A percentile compares a stretch with the other conserved stretches of the same genome.
Evolutionary conservation across 2,329 filamentous ascomycete species (phyloP).

Genomic region (Stylonectria norvegica): DNA sequence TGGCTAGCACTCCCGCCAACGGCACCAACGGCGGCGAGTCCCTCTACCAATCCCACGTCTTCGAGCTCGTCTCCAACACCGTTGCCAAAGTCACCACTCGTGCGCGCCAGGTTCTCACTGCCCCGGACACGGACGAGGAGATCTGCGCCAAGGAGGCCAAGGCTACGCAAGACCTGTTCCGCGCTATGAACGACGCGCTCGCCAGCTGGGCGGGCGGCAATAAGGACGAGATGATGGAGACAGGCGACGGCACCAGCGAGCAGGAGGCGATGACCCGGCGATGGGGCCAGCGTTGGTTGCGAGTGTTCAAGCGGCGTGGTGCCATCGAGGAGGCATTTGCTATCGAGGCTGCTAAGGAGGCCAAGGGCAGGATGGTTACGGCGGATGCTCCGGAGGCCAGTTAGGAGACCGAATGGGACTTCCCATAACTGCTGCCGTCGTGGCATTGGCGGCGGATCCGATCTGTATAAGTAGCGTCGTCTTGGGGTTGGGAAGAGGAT

Average conservation of each 20-base stretch:
- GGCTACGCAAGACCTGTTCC: conserved; percentile 77
- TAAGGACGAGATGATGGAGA: conserved; percentile 73
- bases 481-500: too few species aligned
- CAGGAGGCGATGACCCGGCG: conserved; percentile 64
- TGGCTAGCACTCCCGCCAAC: conserved; percentile 49
- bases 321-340: conserved; percentile 78
- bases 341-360: conserved; percentile 31
- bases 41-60: conserved; percentile 73
- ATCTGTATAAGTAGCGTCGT: too few species aligned
- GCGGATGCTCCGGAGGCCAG: too few species aligned
- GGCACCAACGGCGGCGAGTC: conserved; percentile 56
- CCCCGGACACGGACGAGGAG: conserved; percentile 60
- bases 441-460: too few species aligned
- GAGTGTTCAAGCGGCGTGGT: conserved; percentile 76
- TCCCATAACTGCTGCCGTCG: too few species aligned
- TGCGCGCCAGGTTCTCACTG: conserved; percentile 72
- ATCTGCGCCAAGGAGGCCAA: conserved; percentile 66
- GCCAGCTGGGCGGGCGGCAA: conserved; percentile 67
- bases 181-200: conserved; percentile 74
- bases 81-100: conserved; percentile 86
- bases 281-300: conserved; percentile 84
- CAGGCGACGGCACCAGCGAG: conserved; percentile 54
- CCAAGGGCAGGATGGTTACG: conserved; percentile 18
- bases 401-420: too few species aligned
- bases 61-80: conserved; percentile 86